Evolutionary conservation across 129 eudicot species (phyloP).

Genomic region (Flaveria robusta): DNA sequence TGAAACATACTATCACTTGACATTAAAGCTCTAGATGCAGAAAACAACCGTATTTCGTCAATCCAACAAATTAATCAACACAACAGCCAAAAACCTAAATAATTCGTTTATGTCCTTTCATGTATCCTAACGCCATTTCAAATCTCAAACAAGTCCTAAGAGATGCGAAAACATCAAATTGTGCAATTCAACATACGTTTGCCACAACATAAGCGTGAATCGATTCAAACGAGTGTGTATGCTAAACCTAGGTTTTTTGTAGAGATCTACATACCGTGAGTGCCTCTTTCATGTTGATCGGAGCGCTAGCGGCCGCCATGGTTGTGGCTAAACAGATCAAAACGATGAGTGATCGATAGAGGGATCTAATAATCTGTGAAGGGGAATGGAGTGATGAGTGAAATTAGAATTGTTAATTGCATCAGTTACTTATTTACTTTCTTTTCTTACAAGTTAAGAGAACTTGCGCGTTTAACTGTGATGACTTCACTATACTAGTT

Average conservation of each 20-base stretch:
- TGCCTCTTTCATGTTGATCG: conserved; percentile 94
- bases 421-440: too few relatives aligned
- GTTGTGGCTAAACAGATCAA: conserved; percentile 45
- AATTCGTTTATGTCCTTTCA: not conserved
- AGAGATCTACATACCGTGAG: conserved; percentile 64
- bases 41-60: not conserved
- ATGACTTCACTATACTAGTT: too few relatives aligned
- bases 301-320: conserved; percentile 99
- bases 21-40: not conserved
- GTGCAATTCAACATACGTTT: conserved; percentile 18
- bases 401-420: too few relatives aligned
- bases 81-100: not conserved
- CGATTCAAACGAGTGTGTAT: not conserved
- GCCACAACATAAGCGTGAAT: not conserved
- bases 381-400: too few relatives aligned
- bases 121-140: not conserved
- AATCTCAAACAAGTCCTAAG: not conserved
- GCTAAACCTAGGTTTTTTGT: conserved; percentile 10
- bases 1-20: too few relatives aligned
- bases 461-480: too few relatives aligned
- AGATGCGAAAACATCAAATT: not conserved
- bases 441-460: too few relatives aligned
- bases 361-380: too few relatives aligned
- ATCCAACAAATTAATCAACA: conserved; percentile 14
- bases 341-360: conserved; percentile 24